These are phyloP conservation scores for Rickenella mellea DNA, from an alignment of 768 basidiomycete species.

Conservation along the genomic window DNA sequence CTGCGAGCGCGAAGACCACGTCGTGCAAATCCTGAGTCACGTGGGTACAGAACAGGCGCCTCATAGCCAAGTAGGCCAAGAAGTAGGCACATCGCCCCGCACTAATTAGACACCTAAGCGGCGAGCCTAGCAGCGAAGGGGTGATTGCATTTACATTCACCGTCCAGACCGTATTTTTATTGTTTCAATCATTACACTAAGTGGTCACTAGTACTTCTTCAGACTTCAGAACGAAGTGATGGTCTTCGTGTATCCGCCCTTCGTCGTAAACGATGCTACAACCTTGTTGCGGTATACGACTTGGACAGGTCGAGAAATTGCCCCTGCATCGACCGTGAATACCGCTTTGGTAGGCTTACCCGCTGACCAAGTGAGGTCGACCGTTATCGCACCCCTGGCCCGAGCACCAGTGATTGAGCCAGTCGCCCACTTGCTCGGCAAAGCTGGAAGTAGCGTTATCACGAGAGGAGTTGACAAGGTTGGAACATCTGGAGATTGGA, in stretches of 20 bases:
- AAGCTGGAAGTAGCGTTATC: constrained; percentile 54
- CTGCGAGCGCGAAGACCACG: too few species aligned
- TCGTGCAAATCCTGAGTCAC: too few species aligned
- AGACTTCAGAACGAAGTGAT: constrained; percentile 6
- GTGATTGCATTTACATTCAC: too few species aligned
- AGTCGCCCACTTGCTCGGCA: constrained; percentile 50
- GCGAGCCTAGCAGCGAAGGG: too few species aligned
- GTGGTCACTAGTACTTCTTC: too few species aligned
- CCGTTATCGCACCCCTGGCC: constrained; percentile 50
- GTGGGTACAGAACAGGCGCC: too few species aligned
- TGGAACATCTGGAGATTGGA: constrained; percentile 64
- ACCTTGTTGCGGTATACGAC: constrained; percentile 14
- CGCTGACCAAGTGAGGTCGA: constrained; percentile 43
- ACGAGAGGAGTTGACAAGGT: constrained; percentile 37
- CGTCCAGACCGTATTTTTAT: too few species aligned
- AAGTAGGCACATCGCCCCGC: too few species aligned
- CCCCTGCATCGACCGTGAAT: constrained; percentile 9
- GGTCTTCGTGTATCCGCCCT: constrained; percentile 6
- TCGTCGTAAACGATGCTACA: constrained; percentile 12
- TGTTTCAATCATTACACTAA: too few species aligned
- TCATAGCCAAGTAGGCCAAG: too few species aligned
- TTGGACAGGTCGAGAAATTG: constrained; percentile 9
- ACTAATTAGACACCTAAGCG: too few species aligned
- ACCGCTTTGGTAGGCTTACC: constrained; percentile 14
- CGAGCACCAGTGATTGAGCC: constrained; percentile 58